A percentile compares a stretch with the other conserved stretches of the same genome.
Conservation (phyloP, 1,284 basidiomycete genomes). For the Golubevia pallescens region DNA sequence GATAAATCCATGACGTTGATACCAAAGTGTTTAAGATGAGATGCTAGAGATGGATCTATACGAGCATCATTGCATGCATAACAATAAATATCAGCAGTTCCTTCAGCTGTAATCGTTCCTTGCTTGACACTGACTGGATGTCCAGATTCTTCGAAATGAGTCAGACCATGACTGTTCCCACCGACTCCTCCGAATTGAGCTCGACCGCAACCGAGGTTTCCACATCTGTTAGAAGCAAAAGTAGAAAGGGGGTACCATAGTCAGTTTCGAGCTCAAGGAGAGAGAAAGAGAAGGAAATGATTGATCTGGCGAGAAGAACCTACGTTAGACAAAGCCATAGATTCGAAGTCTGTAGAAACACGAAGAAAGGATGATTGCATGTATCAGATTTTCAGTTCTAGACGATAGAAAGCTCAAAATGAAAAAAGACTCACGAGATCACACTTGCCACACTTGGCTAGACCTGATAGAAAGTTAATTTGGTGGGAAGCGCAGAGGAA, state of each 20-base stretch:
- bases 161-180: conserved; percentile 88
- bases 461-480: conserved; percentile 4
- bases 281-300: neutral
- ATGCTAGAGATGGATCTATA: conserved; percentile 78
- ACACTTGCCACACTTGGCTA: conserved; percentile 39
- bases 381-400: too few relatives aligned
- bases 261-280: neutral
- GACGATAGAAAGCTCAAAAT: too few relatives aligned
- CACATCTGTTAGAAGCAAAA: conserved; percentile 68
- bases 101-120: conserved; percentile 95
- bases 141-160: conserved; percentile 77
- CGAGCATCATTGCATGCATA: conserved; percentile 89
- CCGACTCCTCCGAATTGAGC: conserved; percentile 82
- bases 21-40: conserved; percentile 81
- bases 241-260: too few relatives aligned
- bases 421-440: conserved; percentile 16
- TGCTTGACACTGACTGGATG: conserved; percentile 91
- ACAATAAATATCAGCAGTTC: conserved; percentile 90
- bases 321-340: conserved; percentile 88
- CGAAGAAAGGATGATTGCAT: conserved; percentile 1
- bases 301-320: too few relatives aligned
- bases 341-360: conserved; percentile 67
- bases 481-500: too few relatives aligned
- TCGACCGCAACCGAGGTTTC: conserved; percentile 91
- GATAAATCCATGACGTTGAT: conserved; percentile 82